Evolutionary conservation across 306 rosid species (phyloP).

Genomic region (Medicago lupulina): DNA sequence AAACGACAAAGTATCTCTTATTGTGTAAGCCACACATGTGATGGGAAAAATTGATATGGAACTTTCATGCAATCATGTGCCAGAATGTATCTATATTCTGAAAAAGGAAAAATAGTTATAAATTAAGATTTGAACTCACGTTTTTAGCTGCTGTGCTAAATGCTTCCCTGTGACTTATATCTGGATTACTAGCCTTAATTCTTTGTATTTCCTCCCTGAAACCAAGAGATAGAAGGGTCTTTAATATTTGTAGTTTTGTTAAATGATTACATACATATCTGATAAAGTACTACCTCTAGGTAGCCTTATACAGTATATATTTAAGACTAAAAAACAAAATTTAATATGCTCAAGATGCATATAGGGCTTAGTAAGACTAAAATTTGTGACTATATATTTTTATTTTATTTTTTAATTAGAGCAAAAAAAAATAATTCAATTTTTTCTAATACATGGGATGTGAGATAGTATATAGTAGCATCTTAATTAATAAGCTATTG

Average conservation of each 20-base stretch:
- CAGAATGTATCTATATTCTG: slow-evolving; percentile 22
- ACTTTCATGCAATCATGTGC: slow-evolving; percentile 30
- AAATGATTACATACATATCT: not conserved
- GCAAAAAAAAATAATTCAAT: not conserved
- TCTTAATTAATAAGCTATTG: too few species aligned
- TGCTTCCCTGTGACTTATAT: slow-evolving; percentile 97
- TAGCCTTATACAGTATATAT: not conserved
- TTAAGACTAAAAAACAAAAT: not conserved
- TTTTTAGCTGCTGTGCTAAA: slow-evolving; percentile 98
- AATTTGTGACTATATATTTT: not conserved
- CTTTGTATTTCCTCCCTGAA: slow-evolving; percentile 98
- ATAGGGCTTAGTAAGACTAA: too few species aligned
- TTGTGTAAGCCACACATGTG: slow-evolving; percentile 39
- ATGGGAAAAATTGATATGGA: slow-evolving; percentile 1
- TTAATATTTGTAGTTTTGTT: not conserved
- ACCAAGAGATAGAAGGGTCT: not conserved
- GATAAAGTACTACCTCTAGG: not conserved
- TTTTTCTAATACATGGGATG: not conserved
- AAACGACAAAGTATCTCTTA: slow-evolving; percentile 38
- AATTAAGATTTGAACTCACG: slow-evolving; percentile 57
- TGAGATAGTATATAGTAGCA: too few species aligned
- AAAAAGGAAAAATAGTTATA: slow-evolving; percentile 21
- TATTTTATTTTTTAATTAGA: not conserved
- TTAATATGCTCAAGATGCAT: too few species aligned
- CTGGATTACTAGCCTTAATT: slow-evolving; percentile 94